phyloP scores from a whole-genome alignment of 768 basidiomycete genomes.

The Podaxis pistillaris region DNA sequence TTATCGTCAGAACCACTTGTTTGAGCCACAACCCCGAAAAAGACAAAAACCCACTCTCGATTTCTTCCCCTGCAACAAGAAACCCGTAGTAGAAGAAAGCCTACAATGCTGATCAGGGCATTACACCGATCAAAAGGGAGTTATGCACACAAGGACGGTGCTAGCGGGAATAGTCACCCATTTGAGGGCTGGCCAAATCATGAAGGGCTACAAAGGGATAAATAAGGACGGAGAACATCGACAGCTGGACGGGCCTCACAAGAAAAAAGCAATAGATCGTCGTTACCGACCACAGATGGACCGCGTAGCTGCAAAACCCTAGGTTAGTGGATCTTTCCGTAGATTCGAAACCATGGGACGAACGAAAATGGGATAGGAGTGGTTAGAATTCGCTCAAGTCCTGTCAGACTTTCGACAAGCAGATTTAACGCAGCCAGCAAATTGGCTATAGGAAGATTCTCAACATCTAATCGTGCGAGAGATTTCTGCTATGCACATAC shows the following conservation, averaged over 20 bases:
- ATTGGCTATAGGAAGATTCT: conserved; percentile 31
- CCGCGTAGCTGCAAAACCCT: conserved; percentile 46
- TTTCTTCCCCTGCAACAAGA: conserved; percentile 72
- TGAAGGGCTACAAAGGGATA: conserved; percentile 50
- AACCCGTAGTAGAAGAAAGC: conserved; percentile 75
- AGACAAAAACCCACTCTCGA: conserved; percentile 54
- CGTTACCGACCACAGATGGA: conserved; percentile 69
- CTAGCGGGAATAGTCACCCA: conserved; percentile 71
- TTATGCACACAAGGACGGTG: conserved; percentile 40
- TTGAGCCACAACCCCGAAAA: neutral
- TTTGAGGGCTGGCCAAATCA: conserved; percentile 50
- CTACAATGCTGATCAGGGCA: conserved; percentile 26
- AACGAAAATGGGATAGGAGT: conserved; percentile 78
- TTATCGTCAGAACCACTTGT: neutral
- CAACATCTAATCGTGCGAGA: neutral
- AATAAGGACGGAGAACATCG: neutral
- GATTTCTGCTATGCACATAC: conserved; percentile 32
- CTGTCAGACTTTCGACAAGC: conserved; percentile 65
- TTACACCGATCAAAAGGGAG: conserved; percentile 9
- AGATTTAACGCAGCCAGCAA: conserved; percentile 49
- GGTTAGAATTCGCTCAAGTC: conserved; percentile 70
- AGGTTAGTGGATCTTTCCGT: neutral
- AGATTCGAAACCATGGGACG: conserved; percentile 17
- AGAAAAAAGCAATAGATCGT: conserved; percentile 57
- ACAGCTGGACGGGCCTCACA: conserved; percentile 33